Base-by-base conservation (phyloP, 768 basidiomycete genomes). In the Mycena alexandri region DNA sequence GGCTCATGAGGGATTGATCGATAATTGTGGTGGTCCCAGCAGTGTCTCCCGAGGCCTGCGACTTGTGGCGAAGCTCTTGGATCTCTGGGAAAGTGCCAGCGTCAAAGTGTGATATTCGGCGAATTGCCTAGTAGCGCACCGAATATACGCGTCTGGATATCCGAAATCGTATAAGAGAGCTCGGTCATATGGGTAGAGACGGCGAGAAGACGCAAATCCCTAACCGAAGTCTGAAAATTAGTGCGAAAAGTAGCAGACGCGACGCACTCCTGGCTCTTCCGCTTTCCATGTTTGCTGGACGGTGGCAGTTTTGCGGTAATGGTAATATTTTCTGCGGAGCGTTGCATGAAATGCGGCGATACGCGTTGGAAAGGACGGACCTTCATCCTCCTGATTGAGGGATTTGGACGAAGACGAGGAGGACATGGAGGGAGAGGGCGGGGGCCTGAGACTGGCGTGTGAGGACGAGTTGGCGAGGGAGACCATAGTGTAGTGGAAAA, bases 131-230 rank as follows among this genome's bases (percentile, higher is more conserved):
- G 64, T 16, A 48, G 64, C 86, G 66, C 76, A 94, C 93, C 94
- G 73, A 95, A 95, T 77, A 95, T 94, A 73, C 94, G 91, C 55
- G 94, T 93, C 79, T 95, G 93, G 36, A 95, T 93, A 78, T 95
- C 94, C 19, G 93, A 94, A 66, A 95, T 90, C 70, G 88, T 87
- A 75, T 93, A 95, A 6, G 92, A 93, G 48, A 95, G 85, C 76
- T 95, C 94, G 14, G 94, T 95, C 73, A 95, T 93, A 75, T 91
- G 92, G 0, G 93, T 92, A 36, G 93, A 93, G 73, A 93, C 82
- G 43, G 93, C 92, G 44, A 95, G 80, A 51, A 93, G 76, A 61
- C 87, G 91, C 48, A 95, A 82, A 76, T 94, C 91, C 61, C 92
- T 94, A 79, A 56, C 60, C 51, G 63, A 38, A 75, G 71, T 66